Base-by-base conservation (phyloP, 495 filamentous ascomycete genomes). In the Amphirosellinia nigrospora region DNA sequence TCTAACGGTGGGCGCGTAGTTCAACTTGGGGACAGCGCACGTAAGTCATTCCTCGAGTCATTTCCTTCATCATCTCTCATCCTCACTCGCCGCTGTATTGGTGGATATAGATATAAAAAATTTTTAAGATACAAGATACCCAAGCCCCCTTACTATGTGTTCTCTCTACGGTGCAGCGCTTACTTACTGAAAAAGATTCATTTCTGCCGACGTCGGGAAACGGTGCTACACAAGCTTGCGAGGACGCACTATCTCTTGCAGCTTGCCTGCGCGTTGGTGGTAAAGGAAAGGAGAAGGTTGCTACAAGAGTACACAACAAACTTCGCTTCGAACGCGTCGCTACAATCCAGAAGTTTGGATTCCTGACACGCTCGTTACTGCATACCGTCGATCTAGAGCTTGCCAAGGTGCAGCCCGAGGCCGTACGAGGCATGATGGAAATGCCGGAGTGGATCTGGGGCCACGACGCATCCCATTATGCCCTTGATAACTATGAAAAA, bases 151-250 rank as follows among this genome's bases (percentile, higher is more conserved):
- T 2, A 45, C 19, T 45, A n/a, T 19, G 4, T 45, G 19, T n/a
- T 26, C 23, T 28, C 3, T 26, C 9, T 16, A 15, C 23, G 11
- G 23, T 11, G 23, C 6, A 48, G 5, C 46, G 21, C 21, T 48
- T 23, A 48, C 48, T 26, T 3, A n/a, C 10, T 34, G 32, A 56
- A n/a, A 8, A 30, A 56, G 53, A 56, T 56, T 56, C 53, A 9
- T 56, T 56, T 34, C 15, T 91, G 6, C 89, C 89, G 0, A 87
- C 88, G 1, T 87, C 84, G 3, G 84, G 83, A 9, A 87, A 90
- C 64, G 90, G 89, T 4, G 89, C 86, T 1, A 89, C 87, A 4
- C 88, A 89, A 71, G 89, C 90, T 3, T 84, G 91, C 65, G 90
- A 92, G 70, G 90, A 91, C 72, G 89, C 83, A 11, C 80, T 89